These are phyloP conservation scores for Harrya chromipes DNA, from an alignment of 768 basidiomycete species.

Conservation along the genomic window DNA sequence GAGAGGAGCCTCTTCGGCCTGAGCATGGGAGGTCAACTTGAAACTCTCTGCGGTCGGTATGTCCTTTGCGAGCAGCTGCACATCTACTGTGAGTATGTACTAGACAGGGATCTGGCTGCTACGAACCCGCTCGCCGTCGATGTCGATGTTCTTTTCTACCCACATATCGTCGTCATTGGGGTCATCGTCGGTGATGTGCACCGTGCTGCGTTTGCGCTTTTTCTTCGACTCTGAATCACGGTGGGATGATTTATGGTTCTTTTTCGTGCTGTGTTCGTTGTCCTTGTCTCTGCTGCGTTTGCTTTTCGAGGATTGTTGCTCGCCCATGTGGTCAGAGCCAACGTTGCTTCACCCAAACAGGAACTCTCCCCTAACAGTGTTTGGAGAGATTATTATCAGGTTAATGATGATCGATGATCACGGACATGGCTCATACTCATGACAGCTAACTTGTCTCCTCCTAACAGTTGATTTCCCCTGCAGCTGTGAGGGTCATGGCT, in stretches of 20 bases:
- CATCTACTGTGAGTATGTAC: conserved; percentile 5
- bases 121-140: conserved; percentile 72
- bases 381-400: too few relatives aligned
- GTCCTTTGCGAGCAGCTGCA: conserved; percentile 60
- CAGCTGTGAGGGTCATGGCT: too few relatives aligned
- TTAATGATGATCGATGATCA: too few relatives aligned
- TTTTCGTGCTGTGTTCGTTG: conserved; percentile 48
- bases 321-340: conserved; percentile 19
- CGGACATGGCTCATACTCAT: too few relatives aligned
- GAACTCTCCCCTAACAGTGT: neutral
- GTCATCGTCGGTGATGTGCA: conserved; percentile 64
- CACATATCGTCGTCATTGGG: conserved; percentile 73
- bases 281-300: conserved; percentile 35
- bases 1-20: conserved; percentile 41
- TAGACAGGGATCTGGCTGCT: neutral
- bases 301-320: conserved; percentile 20
- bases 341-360: conserved; percentile 1
- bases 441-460: too few relatives aligned
- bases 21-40: conserved; percentile 60
- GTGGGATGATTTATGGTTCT: conserved; percentile 51
- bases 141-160: conserved; percentile 84
- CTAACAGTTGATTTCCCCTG: too few relatives aligned
- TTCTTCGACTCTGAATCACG: conserved; percentile 30
- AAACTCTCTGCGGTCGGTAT: conserved; percentile 78
- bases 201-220: conserved; percentile 33